A percentile compares a stretch with the other conserved stretches of the same genome.
Conservation (phyloP, 2,329 filamentous ascomycete genomes). For the Colletotrichum orchidophilum region DNA sequence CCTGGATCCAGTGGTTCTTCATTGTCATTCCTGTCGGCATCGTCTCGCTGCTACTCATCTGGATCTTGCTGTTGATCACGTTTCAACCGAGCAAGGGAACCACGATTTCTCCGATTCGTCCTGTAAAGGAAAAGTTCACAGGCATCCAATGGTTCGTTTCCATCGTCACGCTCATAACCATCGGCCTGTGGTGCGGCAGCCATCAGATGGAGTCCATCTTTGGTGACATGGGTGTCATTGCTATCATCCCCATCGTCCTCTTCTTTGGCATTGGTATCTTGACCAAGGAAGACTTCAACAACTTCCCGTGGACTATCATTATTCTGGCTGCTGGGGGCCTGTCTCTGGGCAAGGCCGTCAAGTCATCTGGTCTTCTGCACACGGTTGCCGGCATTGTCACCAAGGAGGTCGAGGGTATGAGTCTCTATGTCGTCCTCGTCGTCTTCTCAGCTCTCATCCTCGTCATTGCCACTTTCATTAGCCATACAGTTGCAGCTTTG, state of each 20-base stretch:
- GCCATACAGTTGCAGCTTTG: conserved; percentile 93
- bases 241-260: conserved; percentile 92
- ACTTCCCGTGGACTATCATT: conserved; percentile 99
- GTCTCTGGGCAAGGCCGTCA: conserved; percentile 92
- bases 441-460: conserved; percentile 87
- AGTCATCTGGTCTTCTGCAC: conserved; percentile 89
- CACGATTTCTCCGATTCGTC: conserved; percentile 89
- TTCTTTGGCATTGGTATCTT: conserved; percentile 98
- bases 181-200: conserved; percentile 89
- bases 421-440: conserved; percentile 85
- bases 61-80: conserved; percentile 83
- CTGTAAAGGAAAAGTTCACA: conserved; percentile 87
- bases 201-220: conserved; percentile 89
- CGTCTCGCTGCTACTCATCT: conserved; percentile 87
- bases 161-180: conserved; percentile 83
- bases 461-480: conserved; percentile 97
- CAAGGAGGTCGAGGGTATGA: conserved; percentile 76
- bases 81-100: conserved; percentile 89
- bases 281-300: conserved; percentile 99
- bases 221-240: conserved; percentile 98
- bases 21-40: conserved; percentile 92
- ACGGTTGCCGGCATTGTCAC: conserved; percentile 86
- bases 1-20: conserved; percentile 98
- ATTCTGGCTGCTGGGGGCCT: conserved; percentile 95
- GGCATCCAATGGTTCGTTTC: conserved; percentile 94